Evolutionary conservation across 495 filamentous ascomycete genomes (phyloP), one percentile per base, ranked within the genome.

Genomic region (Hypoxylon rickii): DNA sequence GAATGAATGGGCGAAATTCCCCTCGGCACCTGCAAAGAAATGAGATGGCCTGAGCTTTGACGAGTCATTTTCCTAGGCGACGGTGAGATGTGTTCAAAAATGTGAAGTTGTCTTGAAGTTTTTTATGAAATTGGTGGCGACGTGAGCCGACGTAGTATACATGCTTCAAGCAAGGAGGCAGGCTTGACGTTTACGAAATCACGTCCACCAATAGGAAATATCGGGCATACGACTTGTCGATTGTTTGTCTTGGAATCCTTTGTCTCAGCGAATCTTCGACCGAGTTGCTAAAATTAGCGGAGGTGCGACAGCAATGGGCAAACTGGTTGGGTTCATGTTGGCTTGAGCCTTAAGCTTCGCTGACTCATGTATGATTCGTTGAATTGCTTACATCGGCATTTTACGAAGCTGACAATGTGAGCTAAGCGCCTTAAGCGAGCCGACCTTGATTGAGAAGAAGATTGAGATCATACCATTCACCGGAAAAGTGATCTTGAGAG

Each of bases 201-300:
- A 20, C 3, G 33, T 17, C 32, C 17, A 12, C 51, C 51, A 54
- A 46, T 54, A 40, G 24, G 41, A 46, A 22, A 10, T 10, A 11
- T 8, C 46, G 22, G 13, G 40, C 17, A 37, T 45, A 40, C 4
- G 20, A 20, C 42, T 26, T 40, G 16, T 16, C 32, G 33, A 2
- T 38, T 54, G 51, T 46, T 54, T 54, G 51, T 46, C 51, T 54
- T 34, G 38, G 20, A 32, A 12, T 5, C 21, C 29, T 41, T 52
- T 52, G 39, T 41, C 21, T 36, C 7, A 15, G 21, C 8, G 10
- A 44, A 29, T 39, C 50, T 53, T 22, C 37, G 50, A 20, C 50
- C 13, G 4, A 3, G 32, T 34, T 12, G 12, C 32, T 34, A 34
- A 34, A 34, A 34, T 34, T 34, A 34, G 32, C 32, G 13, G 32